Conservation (phyloP, 2,329 filamentous ascomycete genomes). For the Fusarium pseudocircinatum region DNA sequence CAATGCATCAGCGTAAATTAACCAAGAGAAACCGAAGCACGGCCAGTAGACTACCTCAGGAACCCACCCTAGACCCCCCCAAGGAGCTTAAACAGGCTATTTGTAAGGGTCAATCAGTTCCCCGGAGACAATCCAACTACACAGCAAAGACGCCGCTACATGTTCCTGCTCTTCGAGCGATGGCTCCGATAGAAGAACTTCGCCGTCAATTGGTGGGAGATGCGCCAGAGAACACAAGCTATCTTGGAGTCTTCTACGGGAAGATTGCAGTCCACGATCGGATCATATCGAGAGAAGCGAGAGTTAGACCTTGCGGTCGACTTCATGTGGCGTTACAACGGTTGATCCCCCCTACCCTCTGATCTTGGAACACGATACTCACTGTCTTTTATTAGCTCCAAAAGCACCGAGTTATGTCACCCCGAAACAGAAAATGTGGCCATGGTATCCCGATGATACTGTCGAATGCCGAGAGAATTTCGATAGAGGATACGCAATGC, state of each 20-base stretch:
- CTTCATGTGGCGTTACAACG: background rate
- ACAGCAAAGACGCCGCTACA: background rate
- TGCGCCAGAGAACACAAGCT: background rate
- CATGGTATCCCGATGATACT: background rate
- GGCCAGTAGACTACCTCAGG: background rate
- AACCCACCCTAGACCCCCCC: background rate
- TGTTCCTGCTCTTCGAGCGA: background rate
- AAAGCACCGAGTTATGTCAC: background rate
- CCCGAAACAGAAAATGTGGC: background rate
- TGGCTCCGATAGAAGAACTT: background rate
- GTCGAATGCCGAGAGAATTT: background rate
- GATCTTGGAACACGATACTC: background rate
- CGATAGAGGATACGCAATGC: background rate
- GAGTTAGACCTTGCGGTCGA: background rate
- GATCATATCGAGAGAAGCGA: background rate
- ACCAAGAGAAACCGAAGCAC: background rate
- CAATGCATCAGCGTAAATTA: background rate
- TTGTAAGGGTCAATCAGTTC: background rate
- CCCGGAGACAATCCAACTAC: background rate
- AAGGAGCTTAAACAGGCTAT: background rate
- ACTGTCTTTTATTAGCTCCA: background rate
- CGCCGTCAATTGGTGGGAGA: background rate
- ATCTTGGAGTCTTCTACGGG: background rate
- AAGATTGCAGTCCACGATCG: background rate
- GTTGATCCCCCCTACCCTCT: background rate